Conservation (phyloP, 352 stramenopile species). For the Globisporangium middletonii region DNA sequence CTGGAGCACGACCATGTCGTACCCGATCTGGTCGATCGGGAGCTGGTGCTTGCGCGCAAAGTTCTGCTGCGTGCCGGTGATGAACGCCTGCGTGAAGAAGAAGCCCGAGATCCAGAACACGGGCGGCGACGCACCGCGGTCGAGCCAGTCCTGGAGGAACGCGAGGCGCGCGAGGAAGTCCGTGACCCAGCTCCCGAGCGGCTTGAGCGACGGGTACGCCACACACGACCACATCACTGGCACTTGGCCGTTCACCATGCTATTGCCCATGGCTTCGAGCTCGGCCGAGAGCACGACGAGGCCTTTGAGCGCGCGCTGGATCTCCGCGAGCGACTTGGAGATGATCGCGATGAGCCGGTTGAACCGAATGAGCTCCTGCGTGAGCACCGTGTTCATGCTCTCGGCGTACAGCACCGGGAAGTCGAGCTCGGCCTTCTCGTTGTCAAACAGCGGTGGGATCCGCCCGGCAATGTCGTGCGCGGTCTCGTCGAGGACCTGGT, state of each 20-base stretch:
- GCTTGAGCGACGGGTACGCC: slow-evolving; percentile 91
- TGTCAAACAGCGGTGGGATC: slow-evolving; percentile 81
- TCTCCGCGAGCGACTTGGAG: slow-evolving; percentile 72
- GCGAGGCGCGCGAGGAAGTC: slow-evolving; percentile 84
- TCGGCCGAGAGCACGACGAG: slow-evolving; percentile 91
- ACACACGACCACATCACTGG: slow-evolving; percentile 75
- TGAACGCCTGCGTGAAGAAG: slow-evolving; percentile 94
- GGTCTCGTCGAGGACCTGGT: slow-evolving; percentile 82
- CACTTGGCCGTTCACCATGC: slow-evolving; percentile 90
- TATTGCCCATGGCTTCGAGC: slow-evolving; percentile 91
- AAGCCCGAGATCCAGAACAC: slow-evolving; percentile 94
- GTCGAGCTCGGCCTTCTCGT: slow-evolving; percentile 85
- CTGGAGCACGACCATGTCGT: slow-evolving; percentile 83
- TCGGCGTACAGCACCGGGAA: slow-evolving; percentile 82
- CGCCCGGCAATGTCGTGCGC: slow-evolving; percentile 81
- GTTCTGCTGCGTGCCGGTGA: slow-evolving; percentile 92
- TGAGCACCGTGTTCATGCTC: slow-evolving; percentile 89
- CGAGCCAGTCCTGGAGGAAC: slow-evolving; percentile 83
- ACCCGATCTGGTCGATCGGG: slow-evolving; percentile 88
- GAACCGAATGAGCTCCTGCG: slow-evolving; percentile 89
- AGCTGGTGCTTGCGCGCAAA: slow-evolving; percentile 89
- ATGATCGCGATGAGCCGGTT: slow-evolving; percentile 84
- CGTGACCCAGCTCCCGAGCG: slow-evolving; percentile 89
- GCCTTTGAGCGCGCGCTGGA: slow-evolving; percentile 90
- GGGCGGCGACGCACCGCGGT: slow-evolving; percentile 54